Percentiles rank a stretch among this genome's conserved stretches.
phyloP scores from a whole-genome alignment of 2,329 filamentous ascomycete genomes.

The Thelonectria rubi region DNA sequence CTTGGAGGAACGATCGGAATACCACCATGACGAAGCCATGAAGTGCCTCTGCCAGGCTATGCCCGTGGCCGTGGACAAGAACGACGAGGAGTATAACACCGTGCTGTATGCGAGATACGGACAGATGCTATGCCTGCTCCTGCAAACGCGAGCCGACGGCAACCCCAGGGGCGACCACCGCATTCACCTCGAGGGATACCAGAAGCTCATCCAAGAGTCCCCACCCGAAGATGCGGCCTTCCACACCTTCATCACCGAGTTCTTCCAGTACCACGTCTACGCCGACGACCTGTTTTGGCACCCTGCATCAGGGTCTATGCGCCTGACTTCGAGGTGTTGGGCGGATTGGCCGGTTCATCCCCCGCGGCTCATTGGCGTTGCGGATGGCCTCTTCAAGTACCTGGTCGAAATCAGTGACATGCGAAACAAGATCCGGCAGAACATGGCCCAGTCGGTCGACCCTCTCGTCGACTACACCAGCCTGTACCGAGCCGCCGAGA shows the following conservation, averaged over 20 bases:
- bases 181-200: conserved; percentile 80
- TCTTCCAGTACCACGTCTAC: conserved; percentile 84
- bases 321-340: conserved; percentile 57
- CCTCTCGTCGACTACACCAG: conserved; percentile 78
- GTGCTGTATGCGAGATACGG: conserved; percentile 66
- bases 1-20: conserved; percentile 61
- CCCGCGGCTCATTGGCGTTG: conserved; percentile 77
- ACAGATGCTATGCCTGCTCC: conserved; percentile 69
- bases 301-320: conserved; percentile 49
- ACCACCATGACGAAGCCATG: conserved; percentile 65
- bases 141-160: conserved; percentile 67
- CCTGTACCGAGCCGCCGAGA: conserved; percentile 76
- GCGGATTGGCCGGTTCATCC: conserved; percentile 54
- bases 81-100: conserved; percentile 55
- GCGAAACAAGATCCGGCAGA: conserved; percentile 75
- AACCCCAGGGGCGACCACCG: conserved; percentile 74
- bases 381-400: conserved; percentile 81
- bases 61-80: conserved; percentile 51
- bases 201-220: conserved; percentile 71
- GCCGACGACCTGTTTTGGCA: conserved; percentile 69
- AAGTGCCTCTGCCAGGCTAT: conserved; percentile 61
- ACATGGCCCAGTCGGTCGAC: conserved; percentile 68
- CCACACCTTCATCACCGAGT: conserved; percentile 71
- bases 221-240: conserved; percentile 74
- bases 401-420: conserved; percentile 83